Base-by-base conservation (phyloP, 495 filamentous ascomycete species). In the Glarea lozoyensis region DNA sequence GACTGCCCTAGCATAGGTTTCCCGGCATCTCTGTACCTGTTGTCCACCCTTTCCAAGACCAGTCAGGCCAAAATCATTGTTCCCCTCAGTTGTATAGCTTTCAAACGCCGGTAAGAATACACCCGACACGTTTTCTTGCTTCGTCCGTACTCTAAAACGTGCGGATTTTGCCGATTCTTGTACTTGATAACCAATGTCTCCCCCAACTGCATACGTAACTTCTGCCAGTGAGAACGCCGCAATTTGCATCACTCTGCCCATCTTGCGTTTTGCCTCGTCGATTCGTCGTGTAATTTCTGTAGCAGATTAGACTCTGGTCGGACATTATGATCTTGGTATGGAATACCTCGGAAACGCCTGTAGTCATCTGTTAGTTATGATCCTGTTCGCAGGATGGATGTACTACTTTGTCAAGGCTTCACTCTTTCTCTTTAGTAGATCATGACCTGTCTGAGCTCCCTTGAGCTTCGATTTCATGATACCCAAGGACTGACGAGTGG, bases 191-290 rank as follows among this genome's bases (percentile, higher is more conserved):
- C 81, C 82, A 50, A 99, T 94, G 55, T 94, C 86, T 58, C 89
- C 87, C 45, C 93, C 93, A 11, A 94, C 89, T 23, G 93, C 93
- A 55, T 97, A 99, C 40, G 87, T 94, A 23, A 97, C 93, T 73
- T 96, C 93, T 40, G 92, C 93, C 27, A 99, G 75, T 2, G 92
- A 96, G 63, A 99, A 95, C 20, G 93, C 88, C 10, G 92, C 92
- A 62, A 99, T 92, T 58, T 96, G 89, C 92, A 99, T 97, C 11
- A 99, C 93, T 10, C 92, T 81, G 32, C 92, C 92, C 92, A 99
- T 99, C 71, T 99, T 99, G 49, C 87, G 87, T 66, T 99, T 99
- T 20, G 92, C 92, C 62, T 97, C 90, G 68, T 97, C 92, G 65
- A 99, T 97, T 43, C 92, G 86, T 46, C 81, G 75, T 41, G 92